phyloP scores from a whole-genome alignment of 2,329 filamentous ascomycete species.

The Aspergillus sojae region DNA sequence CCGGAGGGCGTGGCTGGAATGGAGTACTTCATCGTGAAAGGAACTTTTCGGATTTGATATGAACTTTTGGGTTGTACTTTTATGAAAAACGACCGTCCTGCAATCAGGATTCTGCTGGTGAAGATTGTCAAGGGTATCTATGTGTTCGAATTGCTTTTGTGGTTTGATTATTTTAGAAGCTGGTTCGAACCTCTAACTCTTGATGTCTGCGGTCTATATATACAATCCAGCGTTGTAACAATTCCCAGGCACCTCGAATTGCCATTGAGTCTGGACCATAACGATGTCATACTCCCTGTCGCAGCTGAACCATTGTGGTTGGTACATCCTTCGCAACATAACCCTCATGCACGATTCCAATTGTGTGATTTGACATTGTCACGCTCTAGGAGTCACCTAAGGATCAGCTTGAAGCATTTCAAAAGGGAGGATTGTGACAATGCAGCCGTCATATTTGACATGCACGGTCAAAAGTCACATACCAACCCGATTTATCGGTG shows the following conservation, averaged over 20 bases:
- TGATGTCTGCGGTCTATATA: not conserved
- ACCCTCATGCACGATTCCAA: not conserved
- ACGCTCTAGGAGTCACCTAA: not conserved
- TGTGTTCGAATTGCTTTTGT: not conserved
- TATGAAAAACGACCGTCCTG: not conserved
- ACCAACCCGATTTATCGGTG: not conserved
- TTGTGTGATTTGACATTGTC: not conserved
- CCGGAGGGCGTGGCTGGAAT: not conserved
- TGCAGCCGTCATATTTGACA: not conserved
- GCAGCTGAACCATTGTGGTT: not conserved
- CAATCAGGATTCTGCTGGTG: not conserved
- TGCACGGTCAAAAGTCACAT: not conserved
- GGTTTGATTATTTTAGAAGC: not conserved
- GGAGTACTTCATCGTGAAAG: conserved; percentile 1
- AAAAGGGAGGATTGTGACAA: not conserved
- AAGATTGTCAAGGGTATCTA: not conserved
- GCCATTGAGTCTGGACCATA: not conserved
- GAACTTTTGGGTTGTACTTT: not conserved
- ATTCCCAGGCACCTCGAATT: not conserved
- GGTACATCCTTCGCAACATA: not conserved
- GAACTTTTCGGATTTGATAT: not conserved
- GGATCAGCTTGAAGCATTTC: not conserved
- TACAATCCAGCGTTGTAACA: not conserved
- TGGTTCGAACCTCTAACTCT: not conserved
- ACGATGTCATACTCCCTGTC: not conserved